Evolutionary conservation across 331 rosid species (phyloP), one percentile per base, ranked within the genome.

Genomic region (Spiraea crenata): DNA sequence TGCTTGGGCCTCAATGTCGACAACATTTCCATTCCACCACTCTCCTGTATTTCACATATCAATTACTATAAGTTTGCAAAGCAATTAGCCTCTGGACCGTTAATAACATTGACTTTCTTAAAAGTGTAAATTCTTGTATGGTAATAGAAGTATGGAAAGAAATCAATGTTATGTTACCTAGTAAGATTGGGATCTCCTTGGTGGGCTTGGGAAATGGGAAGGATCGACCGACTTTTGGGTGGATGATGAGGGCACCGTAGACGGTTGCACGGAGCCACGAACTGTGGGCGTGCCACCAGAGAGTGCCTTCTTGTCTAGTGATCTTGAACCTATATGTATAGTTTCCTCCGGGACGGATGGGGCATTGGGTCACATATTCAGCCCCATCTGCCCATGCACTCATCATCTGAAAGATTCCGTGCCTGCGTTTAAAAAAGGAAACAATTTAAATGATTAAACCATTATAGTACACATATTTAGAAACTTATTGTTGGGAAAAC

Each of bases 341-440:
- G 38, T 8, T 68, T 1, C 42, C 8, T 4, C 79, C 84, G 0
- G 83, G 71, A 11, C 20, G 65, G 40, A 82, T 82, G 3, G 86
- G 82, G 31, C 86, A 82, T 35, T 82, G 86, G 20, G 82, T 82
- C 5, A 66, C 62, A 59, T 68, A 72, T 37, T 8, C 72, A 0
- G 84, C 83, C 20, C 86, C 86, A n/a, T 82, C 86, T 1, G 86
- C 86, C 86, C 86, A 82, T 2, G 58, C 79, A 37, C 79, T 82
- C n/a, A 79, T 63, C 9, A 75, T 7, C 54, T 82, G 86, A 19
- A 82, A 59, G 1, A 82, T 19, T 12, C 86, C 86, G 47, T 82
- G 86, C 86, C 86, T 82, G 54, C 10, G 16, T 15, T 25, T 25
- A 25, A 44, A 52, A 12, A 70, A 38, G n/a, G 14, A 40, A 61